phyloP scores from a whole-genome alignment of 1,284 basidiomycete species.

The Mycena sp. region DNA sequence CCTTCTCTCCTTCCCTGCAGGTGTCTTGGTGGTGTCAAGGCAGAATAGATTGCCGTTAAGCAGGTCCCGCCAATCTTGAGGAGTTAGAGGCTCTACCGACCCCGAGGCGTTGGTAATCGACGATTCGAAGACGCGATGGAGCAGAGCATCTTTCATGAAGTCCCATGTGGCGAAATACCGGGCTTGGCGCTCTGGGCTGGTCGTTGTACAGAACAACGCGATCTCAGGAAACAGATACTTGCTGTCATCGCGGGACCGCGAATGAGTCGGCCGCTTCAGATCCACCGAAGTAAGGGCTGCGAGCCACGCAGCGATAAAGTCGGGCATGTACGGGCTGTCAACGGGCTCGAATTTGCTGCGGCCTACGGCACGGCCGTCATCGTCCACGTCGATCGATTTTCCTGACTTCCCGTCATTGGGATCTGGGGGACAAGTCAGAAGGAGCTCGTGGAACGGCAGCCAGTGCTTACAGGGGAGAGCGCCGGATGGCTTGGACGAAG shows the following conservation, averaged over 20 bases:
- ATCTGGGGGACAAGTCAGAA: neutral
- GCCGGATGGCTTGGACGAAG: too few species aligned
- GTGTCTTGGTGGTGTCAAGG: neutral
- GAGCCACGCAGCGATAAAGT: neutral
- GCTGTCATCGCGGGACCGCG: neutral
- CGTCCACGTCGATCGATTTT: neutral
- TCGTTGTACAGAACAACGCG: neutral
- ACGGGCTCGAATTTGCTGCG: neutral
- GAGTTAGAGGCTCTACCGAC: neutral
- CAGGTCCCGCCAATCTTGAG: neutral
- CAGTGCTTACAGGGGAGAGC: too few species aligned
- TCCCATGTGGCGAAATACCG: neutral
- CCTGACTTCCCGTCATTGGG: neutral
- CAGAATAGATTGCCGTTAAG: neutral
- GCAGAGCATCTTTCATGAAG: neutral
- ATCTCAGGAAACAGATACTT: slow-evolving; percentile 3
- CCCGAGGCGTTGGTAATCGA: neutral
- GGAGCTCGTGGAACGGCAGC: too few species aligned
- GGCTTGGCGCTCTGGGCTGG: neutral
- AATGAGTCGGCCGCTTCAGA: neutral
- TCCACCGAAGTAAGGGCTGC: neutral
- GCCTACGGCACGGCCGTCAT: too few species aligned
- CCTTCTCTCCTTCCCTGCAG: too few species aligned
- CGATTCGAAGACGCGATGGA: neutral
- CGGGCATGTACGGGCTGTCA: neutral